Conservation (phyloP, 805 yeast species). For the Lipomyces orientalis region DNA sequence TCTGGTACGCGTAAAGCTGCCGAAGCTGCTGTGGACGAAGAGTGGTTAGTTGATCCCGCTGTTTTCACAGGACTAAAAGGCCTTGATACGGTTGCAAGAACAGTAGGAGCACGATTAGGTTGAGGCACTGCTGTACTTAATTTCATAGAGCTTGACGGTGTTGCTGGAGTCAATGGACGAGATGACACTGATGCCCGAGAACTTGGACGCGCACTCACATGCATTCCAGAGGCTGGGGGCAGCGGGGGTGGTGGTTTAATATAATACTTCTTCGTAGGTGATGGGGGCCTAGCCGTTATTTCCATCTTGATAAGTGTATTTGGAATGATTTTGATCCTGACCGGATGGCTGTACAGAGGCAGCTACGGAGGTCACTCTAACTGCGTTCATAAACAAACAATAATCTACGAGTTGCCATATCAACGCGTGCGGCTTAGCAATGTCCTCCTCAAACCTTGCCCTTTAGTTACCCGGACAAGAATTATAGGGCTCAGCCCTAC, state of each 20-base stretch:
- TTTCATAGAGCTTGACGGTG: not conserved
- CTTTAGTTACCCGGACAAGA: not conserved
- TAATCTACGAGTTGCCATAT: not conserved
- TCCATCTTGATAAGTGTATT: not conserved
- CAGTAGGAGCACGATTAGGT: not conserved
- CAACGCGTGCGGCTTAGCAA: not conserved
- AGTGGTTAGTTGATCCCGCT: not conserved
- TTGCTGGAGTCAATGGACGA: slow-evolving; percentile 4
- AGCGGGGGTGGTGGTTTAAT: slow-evolving; percentile 20
- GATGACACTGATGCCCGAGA: not conserved
- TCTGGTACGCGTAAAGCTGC: not conserved
- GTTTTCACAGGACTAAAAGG: not conserved
- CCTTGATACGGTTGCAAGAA: not conserved
- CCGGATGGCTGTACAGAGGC: not conserved
- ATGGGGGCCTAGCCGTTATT: not conserved
- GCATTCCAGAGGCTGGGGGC: not conserved
- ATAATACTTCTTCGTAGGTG: slow-evolving; percentile 19
- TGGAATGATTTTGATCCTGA: not conserved
- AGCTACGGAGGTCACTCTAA: not conserved
- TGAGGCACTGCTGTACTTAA: not conserved
- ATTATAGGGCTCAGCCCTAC: not conserved
- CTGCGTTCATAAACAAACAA: not conserved
- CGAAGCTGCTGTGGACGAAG: not conserved
- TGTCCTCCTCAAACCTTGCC: too few relatives aligned
- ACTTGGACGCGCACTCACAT: not conserved